Base-by-base conservation (phyloP, 1,139 yeast genomes). In the Entelexis paramagnoliae region DNA sequence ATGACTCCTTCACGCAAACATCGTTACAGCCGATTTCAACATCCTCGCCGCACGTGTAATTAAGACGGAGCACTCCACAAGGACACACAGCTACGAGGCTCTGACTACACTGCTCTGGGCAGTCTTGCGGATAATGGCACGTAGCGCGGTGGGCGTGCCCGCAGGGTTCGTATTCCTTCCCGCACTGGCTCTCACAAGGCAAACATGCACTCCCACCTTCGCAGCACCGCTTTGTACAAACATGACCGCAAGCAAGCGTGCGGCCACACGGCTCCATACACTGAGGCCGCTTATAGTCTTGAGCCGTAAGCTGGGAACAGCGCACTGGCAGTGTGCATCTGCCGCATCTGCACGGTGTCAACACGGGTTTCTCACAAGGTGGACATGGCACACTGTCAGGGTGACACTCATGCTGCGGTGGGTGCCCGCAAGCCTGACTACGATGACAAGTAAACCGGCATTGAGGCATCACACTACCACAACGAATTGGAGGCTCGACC, bases 11-110 rank as follows among this genome's bases (percentile, higher is more conserved):
- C 17, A 53, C 32, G 30, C 62, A 60, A 2, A 35, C 34, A 1
- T 56, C 59, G 39, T 53, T 59, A 46, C 62, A 60, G 29, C 55
- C 54, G 3, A 60, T 38, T 22, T 59, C 60, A 9, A 53, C 19
- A 19, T 50, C 56, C 26, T 59, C 62, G 1, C 61, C 61, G 30
- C 62, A 60, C 17, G 49, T 51, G 38, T 49, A 58, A 4, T 30
- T 19, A 4, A 30, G 29, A 2, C n/a, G 14, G 16, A 57, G 42
- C 9, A 48, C 45, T 2, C 56, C 55, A 40, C 62, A 60, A 3
- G 54, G 54, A 42, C 62, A 60, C 1, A 13, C 9, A 0, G 62
- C 55, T 7, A 14, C 20, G 20, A 56, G 34, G 4, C 3, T 6
- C 10, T 34, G 26, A 6, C 2, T n/a, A 48, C 62, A 59, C 10